These are phyloP conservation scores for Cryphonectria parasitica DNA, from an alignment of 2,329 filamentous ascomycete species.

Conservation along the genomic window DNA sequence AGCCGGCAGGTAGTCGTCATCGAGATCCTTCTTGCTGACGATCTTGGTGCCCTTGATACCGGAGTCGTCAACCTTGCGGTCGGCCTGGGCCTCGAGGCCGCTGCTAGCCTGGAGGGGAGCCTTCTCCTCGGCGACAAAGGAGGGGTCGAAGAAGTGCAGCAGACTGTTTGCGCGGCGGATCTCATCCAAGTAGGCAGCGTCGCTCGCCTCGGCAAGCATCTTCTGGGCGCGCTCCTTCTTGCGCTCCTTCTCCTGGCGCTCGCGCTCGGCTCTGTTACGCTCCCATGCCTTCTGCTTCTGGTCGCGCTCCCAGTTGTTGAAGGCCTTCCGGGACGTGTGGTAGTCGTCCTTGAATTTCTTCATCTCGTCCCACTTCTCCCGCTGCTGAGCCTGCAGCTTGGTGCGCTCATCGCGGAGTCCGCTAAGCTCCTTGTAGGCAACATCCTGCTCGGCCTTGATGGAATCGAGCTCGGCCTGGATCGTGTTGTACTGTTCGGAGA, in stretches of 20 bases:
- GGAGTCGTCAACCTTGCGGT: conserved; percentile 83
- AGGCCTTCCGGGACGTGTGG: conserved; percentile 81
- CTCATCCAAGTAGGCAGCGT: conserved; percentile 89
- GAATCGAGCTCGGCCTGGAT: conserved; percentile 86
- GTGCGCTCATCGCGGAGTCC: conserved; percentile 82
- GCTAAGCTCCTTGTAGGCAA: conserved; percentile 86
- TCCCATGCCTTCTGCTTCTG: conserved; percentile 76
- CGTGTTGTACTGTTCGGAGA: conserved; percentile 83
- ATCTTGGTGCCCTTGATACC: conserved; percentile 84
- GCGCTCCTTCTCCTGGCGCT: conserved; percentile 70
- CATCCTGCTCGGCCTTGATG: conserved; percentile 91
- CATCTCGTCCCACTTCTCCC: conserved; percentile 81
- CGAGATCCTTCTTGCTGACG: conserved; percentile 82
- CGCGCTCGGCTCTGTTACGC: conserved; percentile 79
- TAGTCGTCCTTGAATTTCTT: conserved; percentile 90
- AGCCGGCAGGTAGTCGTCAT: conserved; percentile 83
- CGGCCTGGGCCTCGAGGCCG: conserved; percentile 77
- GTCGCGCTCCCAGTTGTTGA: conserved; percentile 81
- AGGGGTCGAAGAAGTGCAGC: conserved; percentile 89
- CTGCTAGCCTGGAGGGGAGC: conserved; percentile 65
- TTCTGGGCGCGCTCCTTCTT: conserved; percentile 77
- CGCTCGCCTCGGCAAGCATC: conserved; percentile 78
- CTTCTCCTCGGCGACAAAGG: conserved; percentile 66
- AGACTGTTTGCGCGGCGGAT: conserved; percentile 87
- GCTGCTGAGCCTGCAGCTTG: conserved; percentile 82